phyloP scores from a whole-genome alignment of 768 basidiomycete genomes.

The Mrakia blollopis region DNA sequence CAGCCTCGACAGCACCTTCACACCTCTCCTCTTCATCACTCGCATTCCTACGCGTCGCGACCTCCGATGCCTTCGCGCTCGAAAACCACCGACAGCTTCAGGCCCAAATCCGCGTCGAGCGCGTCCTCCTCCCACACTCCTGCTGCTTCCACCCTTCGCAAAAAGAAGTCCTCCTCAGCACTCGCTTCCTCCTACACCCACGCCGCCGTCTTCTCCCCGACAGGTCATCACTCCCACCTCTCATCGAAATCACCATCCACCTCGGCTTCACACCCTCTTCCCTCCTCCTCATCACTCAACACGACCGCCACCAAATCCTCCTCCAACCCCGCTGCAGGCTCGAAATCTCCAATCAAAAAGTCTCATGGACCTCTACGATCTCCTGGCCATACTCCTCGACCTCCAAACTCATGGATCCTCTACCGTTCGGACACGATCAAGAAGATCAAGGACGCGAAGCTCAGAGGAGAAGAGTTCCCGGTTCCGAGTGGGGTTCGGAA shows the following conservation, averaged over 20 bases:
- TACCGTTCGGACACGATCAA: slow-evolving; percentile 62
- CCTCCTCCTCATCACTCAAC: not conserved
- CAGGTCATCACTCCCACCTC: not conserved
- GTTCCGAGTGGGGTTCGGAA: slow-evolving; percentile 16
- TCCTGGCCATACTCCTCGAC: slow-evolving; percentile 50
- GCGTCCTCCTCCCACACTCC: not conserved
- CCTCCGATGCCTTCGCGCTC: not conserved
- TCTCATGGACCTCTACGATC: not conserved
- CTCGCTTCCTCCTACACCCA: not conserved
- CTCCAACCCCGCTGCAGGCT: not conserved
- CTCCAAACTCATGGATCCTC: slow-evolving; percentile 77
- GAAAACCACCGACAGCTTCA: not conserved
- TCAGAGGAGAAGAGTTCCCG: slow-evolving; percentile 4
- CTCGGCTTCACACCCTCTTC: not conserved
- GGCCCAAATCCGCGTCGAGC: not conserved
- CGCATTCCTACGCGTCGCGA: slow-evolving; percentile 1
- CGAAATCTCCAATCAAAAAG: not conserved
- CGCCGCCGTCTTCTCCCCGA: not conserved
- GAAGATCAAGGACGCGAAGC: slow-evolving; percentile 41
- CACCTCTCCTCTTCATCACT: not conserved
- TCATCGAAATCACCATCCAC: not conserved
- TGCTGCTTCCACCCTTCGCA: not conserved
- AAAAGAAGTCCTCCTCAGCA: not conserved
- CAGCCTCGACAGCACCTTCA: not conserved
- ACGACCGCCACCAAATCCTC: not conserved